Evolutionary conservation across 805 yeast species (phyloP).

Genomic region (Wickerhamomyces rabaulensis): DNA sequence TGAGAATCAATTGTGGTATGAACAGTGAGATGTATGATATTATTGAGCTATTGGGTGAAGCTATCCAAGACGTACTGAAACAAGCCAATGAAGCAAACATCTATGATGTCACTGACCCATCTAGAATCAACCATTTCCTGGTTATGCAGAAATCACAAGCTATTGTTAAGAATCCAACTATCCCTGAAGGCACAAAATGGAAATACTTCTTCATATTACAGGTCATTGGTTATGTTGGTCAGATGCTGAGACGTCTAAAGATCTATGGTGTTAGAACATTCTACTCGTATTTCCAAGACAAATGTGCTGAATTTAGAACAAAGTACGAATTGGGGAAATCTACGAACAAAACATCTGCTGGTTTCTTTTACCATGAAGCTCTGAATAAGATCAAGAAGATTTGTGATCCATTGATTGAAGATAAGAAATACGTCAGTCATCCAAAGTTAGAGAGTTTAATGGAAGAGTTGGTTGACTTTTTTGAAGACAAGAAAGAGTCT

Average conservation of each 20-base stretch:
- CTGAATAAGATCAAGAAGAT: constrained; percentile 38
- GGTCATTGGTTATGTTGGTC: constrained; percentile 67
- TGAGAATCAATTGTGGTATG: constrained; percentile 49
- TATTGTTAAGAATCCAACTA: constrained; percentile 43
- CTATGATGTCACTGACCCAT: constrained; percentile 62
- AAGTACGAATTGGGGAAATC: constrained; percentile 58
- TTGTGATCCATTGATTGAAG: constrained; percentile 39
- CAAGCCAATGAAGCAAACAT: constrained; percentile 61
- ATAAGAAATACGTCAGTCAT: constrained; percentile 49
- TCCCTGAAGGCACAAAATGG: constrained; percentile 74
- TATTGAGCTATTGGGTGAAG: constrained; percentile 50
- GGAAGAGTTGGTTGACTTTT: constrained; percentile 54
- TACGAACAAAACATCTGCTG: constrained; percentile 55
- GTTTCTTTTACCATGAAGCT: constrained; percentile 50
- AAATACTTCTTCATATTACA: constrained; percentile 56
- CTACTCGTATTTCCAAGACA: constrained; percentile 57
- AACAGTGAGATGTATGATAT: constrained; percentile 52
- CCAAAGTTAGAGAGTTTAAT: constrained; percentile 62
- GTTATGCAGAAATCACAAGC: constrained; percentile 66
- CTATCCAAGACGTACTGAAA: constrained; percentile 60
- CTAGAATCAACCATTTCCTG: constrained; percentile 60
- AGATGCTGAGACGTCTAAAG: constrained; percentile 59
- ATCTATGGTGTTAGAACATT: constrained; percentile 83
- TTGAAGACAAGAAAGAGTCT: constrained; percentile 43
- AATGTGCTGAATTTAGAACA: constrained; percentile 50